Conservation (phyloP, 192 early-diverging fungal species). For the Coemansia sp. region DNA sequence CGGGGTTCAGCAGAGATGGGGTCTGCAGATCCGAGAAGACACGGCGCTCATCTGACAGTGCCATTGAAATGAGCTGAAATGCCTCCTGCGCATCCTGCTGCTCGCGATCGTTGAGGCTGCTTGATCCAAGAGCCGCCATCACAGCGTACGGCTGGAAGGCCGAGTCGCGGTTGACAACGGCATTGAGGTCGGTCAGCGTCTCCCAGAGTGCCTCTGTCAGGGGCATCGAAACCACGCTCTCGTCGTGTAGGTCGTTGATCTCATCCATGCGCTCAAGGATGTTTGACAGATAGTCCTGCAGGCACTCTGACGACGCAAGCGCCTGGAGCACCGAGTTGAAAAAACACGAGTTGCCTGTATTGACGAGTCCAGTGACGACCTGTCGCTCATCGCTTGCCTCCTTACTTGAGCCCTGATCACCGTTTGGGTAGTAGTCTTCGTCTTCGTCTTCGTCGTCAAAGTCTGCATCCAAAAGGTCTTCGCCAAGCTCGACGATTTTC, state of each 20-base stretch:
- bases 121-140: conserved; percentile 60
- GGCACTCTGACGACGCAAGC: conserved; percentile 53
- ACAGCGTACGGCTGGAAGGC: conserved; percentile 65
- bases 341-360: conserved; percentile 92
- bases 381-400: conserved; percentile 38
- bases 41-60: conserved; percentile 62
- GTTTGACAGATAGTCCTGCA: conserved; percentile 46
- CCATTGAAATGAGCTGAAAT: conserved; percentile 74
- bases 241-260: conserved; percentile 32
- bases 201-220: conserved; percentile 57
- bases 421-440: conserved; percentile 29
- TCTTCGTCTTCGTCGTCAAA: conserved; percentile 49
- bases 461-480: conserved; percentile 43
- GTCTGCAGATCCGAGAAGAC: conserved; percentile 32
- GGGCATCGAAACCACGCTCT: conserved; percentile 38
- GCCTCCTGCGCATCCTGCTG: conserved; percentile 91
- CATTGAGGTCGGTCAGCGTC: conserved; percentile 54
- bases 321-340: conserved; percentile 90
- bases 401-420: conserved; percentile 34
- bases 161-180: conserved; percentile 40
- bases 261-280: conserved; percentile 55
- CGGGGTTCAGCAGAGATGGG: conserved; percentile 43
- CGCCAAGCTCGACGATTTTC: conserved; percentile 49
- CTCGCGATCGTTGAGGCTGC: conserved; percentile 64
- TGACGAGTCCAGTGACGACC: conserved; percentile 73